These are phyloP conservation scores for Capronia americana DNA, from an alignment of 2,329 filamentous ascomycete species.

Conservation along the genomic window DNA sequence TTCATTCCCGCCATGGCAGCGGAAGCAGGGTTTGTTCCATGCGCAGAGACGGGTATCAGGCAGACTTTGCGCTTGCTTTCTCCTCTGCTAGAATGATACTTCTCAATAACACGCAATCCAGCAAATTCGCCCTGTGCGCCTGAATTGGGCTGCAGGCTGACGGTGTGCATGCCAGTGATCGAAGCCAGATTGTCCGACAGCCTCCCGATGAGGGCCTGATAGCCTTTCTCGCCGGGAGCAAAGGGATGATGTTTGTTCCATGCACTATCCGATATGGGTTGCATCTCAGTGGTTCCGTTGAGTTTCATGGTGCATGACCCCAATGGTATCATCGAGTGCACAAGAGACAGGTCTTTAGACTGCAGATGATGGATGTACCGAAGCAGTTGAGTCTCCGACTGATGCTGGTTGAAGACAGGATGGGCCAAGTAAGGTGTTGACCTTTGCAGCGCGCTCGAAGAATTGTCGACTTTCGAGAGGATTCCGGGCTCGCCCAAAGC, in stretches of 20 bases:
- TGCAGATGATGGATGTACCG: conserved; percentile 93
- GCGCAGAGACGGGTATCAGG: conserved; percentile 91
- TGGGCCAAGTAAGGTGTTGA: conserved; percentile 81
- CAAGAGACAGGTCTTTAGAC: conserved; percentile 90
- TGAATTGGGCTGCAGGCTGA: conserved; percentile 92
- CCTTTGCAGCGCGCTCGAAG: conserved; percentile 63
- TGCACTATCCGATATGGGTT: conserved; percentile 76
- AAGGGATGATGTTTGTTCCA: conserved; percentile 85
- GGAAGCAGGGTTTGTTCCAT: conserved; percentile 94
- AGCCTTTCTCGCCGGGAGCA: conserved; percentile 70
- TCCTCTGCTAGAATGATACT: conserved; percentile 74
- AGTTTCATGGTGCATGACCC: conserved; percentile 99
- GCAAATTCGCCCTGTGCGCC: conserved; percentile 95
- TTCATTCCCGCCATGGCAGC: conserved; percentile 96
- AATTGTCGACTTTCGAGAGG: conserved; percentile 53
- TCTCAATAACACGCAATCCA: conserved; percentile 84
- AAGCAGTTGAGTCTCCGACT: conserved; percentile 92
- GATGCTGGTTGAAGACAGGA: conserved; percentile 91
- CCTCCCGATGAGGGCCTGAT: conserved; percentile 71
- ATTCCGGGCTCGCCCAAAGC: conserved; percentile 21
- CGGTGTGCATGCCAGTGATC: conserved; percentile 89
- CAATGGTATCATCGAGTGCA: conserved; percentile 96
- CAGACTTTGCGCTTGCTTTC: conserved; percentile 80
- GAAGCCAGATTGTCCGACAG: conserved; percentile 77
- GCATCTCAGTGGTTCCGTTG: conserved; percentile 92